phyloP scores from a whole-genome alignment of 179 eudicot species.

The Carnegiea gigantea region DNA sequence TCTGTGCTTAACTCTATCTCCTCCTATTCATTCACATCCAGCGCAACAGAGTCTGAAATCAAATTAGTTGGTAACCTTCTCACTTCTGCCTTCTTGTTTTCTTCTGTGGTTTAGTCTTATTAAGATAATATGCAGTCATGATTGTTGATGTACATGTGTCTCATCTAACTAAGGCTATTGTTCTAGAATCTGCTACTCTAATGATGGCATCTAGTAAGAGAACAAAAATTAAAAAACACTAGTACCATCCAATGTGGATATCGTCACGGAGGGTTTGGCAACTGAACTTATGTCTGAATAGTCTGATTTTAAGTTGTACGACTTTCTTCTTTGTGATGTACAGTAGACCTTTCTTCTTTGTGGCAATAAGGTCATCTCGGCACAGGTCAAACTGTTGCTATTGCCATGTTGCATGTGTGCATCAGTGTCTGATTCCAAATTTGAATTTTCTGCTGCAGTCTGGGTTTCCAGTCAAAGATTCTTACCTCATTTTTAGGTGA shows the following conservation, averaged over 20 bases:
- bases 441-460: too few species aligned
- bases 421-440: too few species aligned
- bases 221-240: too few species aligned
- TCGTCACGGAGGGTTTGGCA: background rate
- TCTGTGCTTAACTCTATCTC: constrained; percentile 49
- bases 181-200: constrained; percentile 2
- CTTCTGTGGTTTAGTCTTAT: background rate
- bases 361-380: background rate
- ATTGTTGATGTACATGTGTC: background rate
- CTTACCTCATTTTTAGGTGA: background rate
- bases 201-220: background rate
- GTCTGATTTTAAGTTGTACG: background rate
- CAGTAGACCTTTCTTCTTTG: background rate
- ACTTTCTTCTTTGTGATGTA: background rate
- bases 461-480: background rate
- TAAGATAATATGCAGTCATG: background rate
- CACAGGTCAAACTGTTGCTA: too few species aligned
- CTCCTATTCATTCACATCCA: constrained; percentile 38
- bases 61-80: constrained; percentile 53
- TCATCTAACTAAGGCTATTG: background rate
- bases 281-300: background rate
- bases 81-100: background rate
- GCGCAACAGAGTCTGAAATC: constrained; percentile 52
- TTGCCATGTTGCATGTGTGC: too few species aligned
- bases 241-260: background rate